Base-by-base conservation (phyloP, 169 alveolate genomes). In the Cytauxzoon felis region DNA sequence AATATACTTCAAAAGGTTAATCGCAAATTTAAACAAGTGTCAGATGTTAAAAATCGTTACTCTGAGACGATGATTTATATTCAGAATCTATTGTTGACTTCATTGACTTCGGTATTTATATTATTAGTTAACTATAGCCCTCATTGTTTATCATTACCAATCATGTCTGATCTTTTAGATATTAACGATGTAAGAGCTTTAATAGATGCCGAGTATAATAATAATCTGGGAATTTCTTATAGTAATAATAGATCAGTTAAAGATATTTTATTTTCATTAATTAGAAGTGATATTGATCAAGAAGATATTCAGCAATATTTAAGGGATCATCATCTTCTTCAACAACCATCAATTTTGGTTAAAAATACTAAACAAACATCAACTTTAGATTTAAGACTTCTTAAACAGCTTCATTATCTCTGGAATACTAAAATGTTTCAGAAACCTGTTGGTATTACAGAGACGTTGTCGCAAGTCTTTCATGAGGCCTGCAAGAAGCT, bases 401-500 rank as follows among this genome's bases (percentile, higher is more conserved):
- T 59, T 16, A 32, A 26, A 48, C 63, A 59, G 29, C 52, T 59
- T 42, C 21, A 23, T 24, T 11, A 11, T 11, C 69, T 59, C 42
- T 59, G 61, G 69, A 59, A 26, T 33, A 29, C 47, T 16, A 59
- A 59, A 40, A 43, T 59, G 41, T 59, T 33, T n/a, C 6, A 16
- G 2, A 59, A 59, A 40, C 69, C 69, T 33, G 40, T 21, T 5
- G 69, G 11, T 18, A 18, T 59, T 24, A 42, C 65, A 18, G 34
- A 32, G 5, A 42, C 30, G 29, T 43, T 59, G 33, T 40, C 61
- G 9, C 48, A 59, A 40, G 23, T 40, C 33, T 59, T 59, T 24
- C 40, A 33, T 3, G 56, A 43, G 48, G 69, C 69, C 38, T 59
- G 69, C 40, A 59, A 40, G 26, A 59, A 48, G 50, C 69, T 59